Evolutionary conservation across 768 basidiomycete species (phyloP), one percentile per base, ranked within the genome.

Genomic region (Favolaschia claudopus): DNA sequence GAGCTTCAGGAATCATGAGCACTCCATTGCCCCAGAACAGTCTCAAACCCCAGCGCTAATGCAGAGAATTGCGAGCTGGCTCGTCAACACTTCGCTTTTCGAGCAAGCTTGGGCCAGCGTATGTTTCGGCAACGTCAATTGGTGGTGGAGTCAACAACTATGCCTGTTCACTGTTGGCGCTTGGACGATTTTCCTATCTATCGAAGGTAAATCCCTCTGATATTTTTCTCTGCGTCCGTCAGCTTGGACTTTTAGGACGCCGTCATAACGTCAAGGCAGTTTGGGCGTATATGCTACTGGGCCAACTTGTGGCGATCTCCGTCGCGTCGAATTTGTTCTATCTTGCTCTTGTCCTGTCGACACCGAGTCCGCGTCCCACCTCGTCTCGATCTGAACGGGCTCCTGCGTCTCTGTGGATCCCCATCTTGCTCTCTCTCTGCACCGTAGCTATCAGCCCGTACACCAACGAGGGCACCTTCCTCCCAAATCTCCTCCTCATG

Each of bases 91-190:
- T 0, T 74, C 75, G 0, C 74, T 89, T 0, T 89, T 91, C 62
- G 82, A 87, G 67, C 81, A 89, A 70, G 87, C 87, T 9, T 81
- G 80, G 80, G 69, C 70, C 13, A 61, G 70, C 32, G 79, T 79
- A 7, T 85, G 81, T 66, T 75, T 69, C 20, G 77, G 79, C 28
- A 71, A 76, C 0, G 56, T 79, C 39, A 84, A 82, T 44, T 89
- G 87, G 87, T 89, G 87, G 88, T 88, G 87, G 85, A 85, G 83
- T 61, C 82, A 87, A 68, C 85, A 88, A 66, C 70, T 88, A 14
- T 88, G 85, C 67, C 64, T 85, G 20, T 88, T 79, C 73, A 87
- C 87, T 5, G 82, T 78, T 7, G 84, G 85, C 1, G 74, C 79
- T 15, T 85, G 85, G 81, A 85, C 85, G 0, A 68, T 83, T 1